A percentile compares a stretch with the other conserved stretches of the same genome.
phyloP scores from a whole-genome alignment of 192 early-diverging fungal species.

The Coemansia sp. region DNA sequence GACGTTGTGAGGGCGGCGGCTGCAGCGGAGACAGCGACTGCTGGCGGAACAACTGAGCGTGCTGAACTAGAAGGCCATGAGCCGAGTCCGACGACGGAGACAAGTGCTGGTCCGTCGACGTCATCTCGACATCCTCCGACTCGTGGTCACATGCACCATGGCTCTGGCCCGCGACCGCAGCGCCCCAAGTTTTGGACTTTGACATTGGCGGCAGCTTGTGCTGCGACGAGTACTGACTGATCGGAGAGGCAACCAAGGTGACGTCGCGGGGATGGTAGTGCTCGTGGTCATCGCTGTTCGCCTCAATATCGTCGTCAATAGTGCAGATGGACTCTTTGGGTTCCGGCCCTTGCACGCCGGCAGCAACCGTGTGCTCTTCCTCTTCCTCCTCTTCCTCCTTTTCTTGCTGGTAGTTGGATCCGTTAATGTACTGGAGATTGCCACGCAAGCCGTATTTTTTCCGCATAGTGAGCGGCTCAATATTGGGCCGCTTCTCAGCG shows the following conservation, averaged over 20 bases:
- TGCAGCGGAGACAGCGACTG: conserved; percentile 22
- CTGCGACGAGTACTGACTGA: conserved; percentile 3
- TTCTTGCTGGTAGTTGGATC: conserved; percentile 10
- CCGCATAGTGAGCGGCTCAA: conserved; percentile 51
- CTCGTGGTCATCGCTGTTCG: background rate
- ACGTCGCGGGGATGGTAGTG: conserved; percentile 12
- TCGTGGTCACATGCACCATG: background rate
- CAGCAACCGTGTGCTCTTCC: background rate
- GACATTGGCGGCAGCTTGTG: conserved; percentile 13
- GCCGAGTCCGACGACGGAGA: conserved; percentile 9
- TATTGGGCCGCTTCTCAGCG: conserved; percentile 53
- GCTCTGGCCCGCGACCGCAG: background rate
- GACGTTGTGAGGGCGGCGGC: background rate
- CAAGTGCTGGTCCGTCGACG: conserved; percentile 7
- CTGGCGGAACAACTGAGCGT: conserved; percentile 45
- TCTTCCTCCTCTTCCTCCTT: background rate
- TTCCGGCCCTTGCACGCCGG: conserved; percentile 33
- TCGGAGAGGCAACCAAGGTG: conserved; percentile 3
- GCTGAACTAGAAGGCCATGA: conserved; percentile 13
- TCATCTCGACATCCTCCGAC: conserved; percentile 22
- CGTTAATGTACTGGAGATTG: conserved; percentile 48
- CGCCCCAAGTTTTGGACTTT: conserved; percentile 34
- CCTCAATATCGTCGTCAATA: conserved; percentile 15
- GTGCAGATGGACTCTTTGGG: conserved; percentile 20
- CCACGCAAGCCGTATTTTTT: conserved; percentile 56